Percentiles rank a stretch among this genome's conserved stretches.
Conservation (phyloP, 192 early-diverging fungal genomes). For the Podila epicladia region DNA sequence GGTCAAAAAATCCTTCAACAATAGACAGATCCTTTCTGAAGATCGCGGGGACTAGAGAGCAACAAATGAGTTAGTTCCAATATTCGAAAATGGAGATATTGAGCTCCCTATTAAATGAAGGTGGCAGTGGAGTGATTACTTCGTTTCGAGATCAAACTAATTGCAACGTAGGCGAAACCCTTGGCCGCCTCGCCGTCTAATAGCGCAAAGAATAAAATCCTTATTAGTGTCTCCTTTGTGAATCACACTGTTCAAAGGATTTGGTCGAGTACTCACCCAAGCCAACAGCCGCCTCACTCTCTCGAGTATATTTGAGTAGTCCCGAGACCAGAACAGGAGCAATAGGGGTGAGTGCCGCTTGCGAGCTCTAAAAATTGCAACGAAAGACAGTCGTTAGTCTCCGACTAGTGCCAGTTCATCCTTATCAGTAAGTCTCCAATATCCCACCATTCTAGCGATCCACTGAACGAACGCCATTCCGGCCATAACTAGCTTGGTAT, state of each 20-base stretch:
- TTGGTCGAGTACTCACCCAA: conserved; percentile 22
- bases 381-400: background rate
- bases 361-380: conserved; percentile 39
- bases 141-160: conserved; percentile 79
- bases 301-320: conserved; percentile 70
- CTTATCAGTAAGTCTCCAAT: background rate
- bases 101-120: background rate
- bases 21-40: conserved; percentile 71
- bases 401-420: background rate
- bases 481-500: conserved; percentile 70
- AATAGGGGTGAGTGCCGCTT: conserved; percentile 66
- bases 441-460: conserved; percentile 78
- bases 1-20: conserved; percentile 74
- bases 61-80: background rate
- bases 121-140: conserved; percentile 51
- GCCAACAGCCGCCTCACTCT: conserved; percentile 37
- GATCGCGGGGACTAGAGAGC: conserved; percentile 67
- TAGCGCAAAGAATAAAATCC: background rate
- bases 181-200: conserved; percentile 71
- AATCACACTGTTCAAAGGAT: background rate
- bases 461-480: conserved; percentile 92
- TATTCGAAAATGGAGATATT: no score
- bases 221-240: background rate
- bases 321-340: conserved; percentile 76
- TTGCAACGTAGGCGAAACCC: conserved; percentile 88